phyloP scores from a whole-genome alignment of 2,329 filamentous ascomycete genomes.

The Ophiobolus disseminans region DNA sequence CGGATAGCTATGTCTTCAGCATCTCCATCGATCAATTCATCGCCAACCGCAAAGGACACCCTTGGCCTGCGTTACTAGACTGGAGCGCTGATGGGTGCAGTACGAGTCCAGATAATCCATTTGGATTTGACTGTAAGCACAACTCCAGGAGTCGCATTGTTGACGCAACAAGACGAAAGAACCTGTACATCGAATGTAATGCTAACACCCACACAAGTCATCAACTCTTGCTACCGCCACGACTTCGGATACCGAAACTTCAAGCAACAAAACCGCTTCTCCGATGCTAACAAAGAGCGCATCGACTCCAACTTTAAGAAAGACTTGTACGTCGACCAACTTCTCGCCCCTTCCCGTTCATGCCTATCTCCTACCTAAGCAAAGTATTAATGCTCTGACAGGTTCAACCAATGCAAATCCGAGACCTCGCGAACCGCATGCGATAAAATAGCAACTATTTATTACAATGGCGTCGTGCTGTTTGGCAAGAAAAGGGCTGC shows the following conservation, averaged over 20 bases:
- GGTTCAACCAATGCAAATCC: slow-evolving; percentile 41
- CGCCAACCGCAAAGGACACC: slow-evolving; percentile 48
- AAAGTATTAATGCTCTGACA: too few relatives aligned
- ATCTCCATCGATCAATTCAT: slow-evolving; percentile 54
- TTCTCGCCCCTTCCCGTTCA: too few relatives aligned
- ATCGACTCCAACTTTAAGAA: slow-evolving; percentile 61
- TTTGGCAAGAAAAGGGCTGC: slow-evolving; percentile 24
- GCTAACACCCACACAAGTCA: slow-evolving; percentile 14
- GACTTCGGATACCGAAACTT: slow-evolving; percentile 64
- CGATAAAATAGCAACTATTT: slow-evolving; percentile 39
- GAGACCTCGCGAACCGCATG: slow-evolving; percentile 27
- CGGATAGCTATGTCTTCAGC: slow-evolving; percentile 58
- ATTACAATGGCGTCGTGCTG: slow-evolving; percentile 42
- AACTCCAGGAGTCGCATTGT: too few relatives aligned
- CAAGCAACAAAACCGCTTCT: slow-evolving; percentile 57
- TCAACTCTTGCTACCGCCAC: slow-evolving; percentile 54
- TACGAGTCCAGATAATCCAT: slow-evolving; percentile 40
- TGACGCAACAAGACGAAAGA: too few relatives aligned
- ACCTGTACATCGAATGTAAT: too few relatives aligned
- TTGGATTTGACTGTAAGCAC: slow-evolving; percentile 38
- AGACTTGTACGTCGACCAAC: too few relatives aligned
- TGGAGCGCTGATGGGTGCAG: slow-evolving; percentile 49
- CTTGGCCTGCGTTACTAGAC: slow-evolving; percentile 49
- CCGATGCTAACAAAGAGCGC: slow-evolving; percentile 28
- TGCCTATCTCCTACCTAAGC: slow-evolving; percentile 55